phyloP scores from a whole-genome alignment of 2,329 filamentous ascomycete genomes.

The Zymoseptoria pseudotritici region DNA sequence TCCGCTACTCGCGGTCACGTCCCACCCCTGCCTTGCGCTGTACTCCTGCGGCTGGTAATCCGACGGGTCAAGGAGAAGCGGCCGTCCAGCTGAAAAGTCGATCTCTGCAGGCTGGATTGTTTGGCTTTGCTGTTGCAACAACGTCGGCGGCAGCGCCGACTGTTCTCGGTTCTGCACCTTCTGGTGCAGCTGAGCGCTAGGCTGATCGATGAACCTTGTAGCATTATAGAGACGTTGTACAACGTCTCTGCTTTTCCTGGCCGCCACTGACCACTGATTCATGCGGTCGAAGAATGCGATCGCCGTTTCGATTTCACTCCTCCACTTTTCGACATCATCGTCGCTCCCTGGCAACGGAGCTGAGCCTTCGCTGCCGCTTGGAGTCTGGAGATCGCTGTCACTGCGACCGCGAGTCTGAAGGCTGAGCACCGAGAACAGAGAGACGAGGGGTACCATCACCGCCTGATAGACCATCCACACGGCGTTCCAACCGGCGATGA shows the following conservation, averaged over 20 bases:
- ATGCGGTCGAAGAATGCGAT: constrained; percentile 38
- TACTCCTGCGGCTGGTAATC: not conserved
- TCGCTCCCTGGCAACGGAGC: constrained; percentile 14
- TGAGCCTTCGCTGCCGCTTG: constrained; percentile 24
- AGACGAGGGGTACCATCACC: constrained; percentile 69
- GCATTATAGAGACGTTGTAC: constrained; percentile 37
- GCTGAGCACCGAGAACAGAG: constrained; percentile 47
- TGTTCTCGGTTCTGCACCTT: constrained; percentile 13
- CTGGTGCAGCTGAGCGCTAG: constrained; percentile 20
- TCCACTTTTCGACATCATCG: constrained; percentile 35
- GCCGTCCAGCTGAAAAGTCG: not conserved
- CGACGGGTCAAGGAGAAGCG: not conserved
- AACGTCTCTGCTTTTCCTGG: constrained; percentile 37
- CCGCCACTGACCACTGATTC: constrained; percentile 38
- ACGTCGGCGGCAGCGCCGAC: constrained; percentile 5
- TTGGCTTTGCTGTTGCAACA: not conserved
- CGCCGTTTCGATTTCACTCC: constrained; percentile 34
- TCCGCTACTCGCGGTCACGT: constrained; percentile 7
- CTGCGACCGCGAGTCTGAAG: constrained; percentile 1
- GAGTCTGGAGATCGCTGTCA: constrained; percentile 36
- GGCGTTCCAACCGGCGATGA: constrained; percentile 74
- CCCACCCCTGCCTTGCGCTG: constrained; percentile 1
- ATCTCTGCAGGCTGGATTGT: not conserved
- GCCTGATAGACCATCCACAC: constrained; percentile 79
- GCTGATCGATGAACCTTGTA: constrained; percentile 22